These are phyloP conservation scores for Rubus parviflorus DNA, from an alignment of 306 rosid genomes.

Conservation along the genomic window DNA sequence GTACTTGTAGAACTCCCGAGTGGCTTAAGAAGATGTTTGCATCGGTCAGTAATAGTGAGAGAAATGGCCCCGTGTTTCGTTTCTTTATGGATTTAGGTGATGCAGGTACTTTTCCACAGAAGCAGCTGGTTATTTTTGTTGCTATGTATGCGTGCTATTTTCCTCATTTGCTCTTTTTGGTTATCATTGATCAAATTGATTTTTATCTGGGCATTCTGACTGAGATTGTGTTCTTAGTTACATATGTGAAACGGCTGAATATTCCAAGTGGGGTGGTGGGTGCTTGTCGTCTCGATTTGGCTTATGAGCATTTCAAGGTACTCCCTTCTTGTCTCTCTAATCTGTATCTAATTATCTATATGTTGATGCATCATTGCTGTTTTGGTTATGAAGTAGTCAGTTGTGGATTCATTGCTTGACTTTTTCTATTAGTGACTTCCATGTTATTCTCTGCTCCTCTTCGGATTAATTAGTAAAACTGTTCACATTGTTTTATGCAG, in stretches of 20 bases:
- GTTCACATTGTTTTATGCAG: slow-evolving; percentile 47
- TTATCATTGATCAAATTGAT: not conserved
- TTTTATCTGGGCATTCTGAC: slow-evolving; percentile 24
- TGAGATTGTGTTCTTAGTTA: slow-evolving; percentile 49
- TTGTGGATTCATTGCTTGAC: not conserved
- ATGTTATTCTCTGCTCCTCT: not conserved
- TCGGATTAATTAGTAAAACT: slow-evolving; percentile 19
- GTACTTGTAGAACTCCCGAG: slow-evolving; percentile 70
- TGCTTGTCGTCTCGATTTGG: slow-evolving; percentile 94
- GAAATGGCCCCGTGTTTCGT: slow-evolving; percentile 89
- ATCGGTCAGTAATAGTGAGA: slow-evolving; percentile 72
- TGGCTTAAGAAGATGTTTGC: slow-evolving; percentile 93
- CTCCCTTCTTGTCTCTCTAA: not conserved
- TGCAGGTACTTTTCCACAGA: slow-evolving; percentile 60
- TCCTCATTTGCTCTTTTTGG: too few relatives aligned
- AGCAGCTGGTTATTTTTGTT: not conserved
- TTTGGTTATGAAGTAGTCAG: not conserved
- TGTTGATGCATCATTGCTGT: not conserved
- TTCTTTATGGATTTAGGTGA: slow-evolving; percentile 97
- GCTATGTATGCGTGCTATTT: not conserved
- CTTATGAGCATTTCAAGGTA: slow-evolving; percentile 97
- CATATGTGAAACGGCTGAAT: slow-evolving; percentile 86
- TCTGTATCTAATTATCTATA: slow-evolving; percentile 1
- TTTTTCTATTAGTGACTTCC: not conserved
- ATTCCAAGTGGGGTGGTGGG: slow-evolving; percentile 99